A percentile compares a stretch with the other conserved stretches of the same genome.
Evolutionary conservation across 495 filamentous ascomycete species (phyloP).

Genomic region (Penicillium mononematosum): DNA sequence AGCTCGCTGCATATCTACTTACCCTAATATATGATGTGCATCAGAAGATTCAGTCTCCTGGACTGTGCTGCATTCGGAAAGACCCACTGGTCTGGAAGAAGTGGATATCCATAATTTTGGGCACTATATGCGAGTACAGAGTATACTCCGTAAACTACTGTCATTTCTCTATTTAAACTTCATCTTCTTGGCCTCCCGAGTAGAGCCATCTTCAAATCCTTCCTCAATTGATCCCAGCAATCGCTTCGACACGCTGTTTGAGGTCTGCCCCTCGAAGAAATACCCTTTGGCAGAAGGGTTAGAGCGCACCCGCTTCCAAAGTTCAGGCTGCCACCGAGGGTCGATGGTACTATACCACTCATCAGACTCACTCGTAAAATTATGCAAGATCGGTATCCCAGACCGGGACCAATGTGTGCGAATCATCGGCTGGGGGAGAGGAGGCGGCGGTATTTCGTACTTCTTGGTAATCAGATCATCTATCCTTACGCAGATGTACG

Average conservation of each 20-base stretch:
- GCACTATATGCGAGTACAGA: no score
- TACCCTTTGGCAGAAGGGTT: neutral
- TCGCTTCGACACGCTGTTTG: neutral
- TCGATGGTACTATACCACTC: neutral
- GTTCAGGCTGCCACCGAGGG: neutral
- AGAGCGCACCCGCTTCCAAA: neutral
- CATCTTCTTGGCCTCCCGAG: neutral
- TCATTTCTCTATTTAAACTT: neutral
- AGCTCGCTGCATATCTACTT: neutral
- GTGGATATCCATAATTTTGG: neutral
- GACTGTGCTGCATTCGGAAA: slow-evolving; percentile 1
- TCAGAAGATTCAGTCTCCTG: neutral
- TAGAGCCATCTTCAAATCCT: neutral
- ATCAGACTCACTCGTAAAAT: neutral
- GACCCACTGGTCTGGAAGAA: neutral
- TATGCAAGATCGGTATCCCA: neutral
- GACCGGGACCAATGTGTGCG: neutral
- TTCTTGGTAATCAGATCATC: neutral
- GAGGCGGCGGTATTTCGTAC: neutral
- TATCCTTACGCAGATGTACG: neutral
- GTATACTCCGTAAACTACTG: neutral
- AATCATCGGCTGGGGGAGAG: no score
- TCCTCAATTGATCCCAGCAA: neutral
- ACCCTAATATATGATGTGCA: neutral
- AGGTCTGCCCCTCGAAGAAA: neutral